Base-by-base conservation (phyloP, 805 yeast species). In the Yamadazyma nakazawae region DNA sequence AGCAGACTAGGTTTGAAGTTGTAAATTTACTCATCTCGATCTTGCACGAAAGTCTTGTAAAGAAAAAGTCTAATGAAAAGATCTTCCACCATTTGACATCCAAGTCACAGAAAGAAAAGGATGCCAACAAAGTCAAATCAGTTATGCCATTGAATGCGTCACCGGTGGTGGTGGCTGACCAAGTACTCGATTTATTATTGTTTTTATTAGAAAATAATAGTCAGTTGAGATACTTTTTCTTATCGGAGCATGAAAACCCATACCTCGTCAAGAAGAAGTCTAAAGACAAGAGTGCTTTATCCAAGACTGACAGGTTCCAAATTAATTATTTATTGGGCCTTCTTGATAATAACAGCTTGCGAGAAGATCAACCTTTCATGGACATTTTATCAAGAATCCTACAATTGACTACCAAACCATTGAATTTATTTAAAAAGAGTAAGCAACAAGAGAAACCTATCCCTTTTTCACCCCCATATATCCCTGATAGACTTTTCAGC, bases 1-100 rank as follows among this genome's bases (percentile, higher is more conserved):
- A 86, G 61, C 95, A 85, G 52, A 85, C 87, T 5, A 69, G 97
- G 45, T 67, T 79, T 9, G 97, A 91, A 52, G 76, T 88, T 13
- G 72, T 90, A 60, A 81, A 85, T 37, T 66, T 85, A 47, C 59
- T 90, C 36, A 62, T 90, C 35, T 79, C 83, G 14, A 75, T 90
- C 37, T 66, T 91, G 31, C 84, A 83, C 48, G 96, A 90, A 50
- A 95, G 94, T n/a, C 68, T 84, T 5, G 57, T 60, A 2, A 84
- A 80, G 54, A 84, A 80, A 45, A 73, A 70, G 14, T 63, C 88
- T 0, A 64, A 88, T 37, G 90, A 85, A 54, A 76, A 70, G 52
- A 75, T 81, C 5, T 91, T 82, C 61, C 61, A 69, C 28, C 80
- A 80, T 47, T 65, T 87, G 6, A 63, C 66, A 28, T 70, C 82